These are phyloP conservation scores for Evansstolkia leycettana DNA, from an alignment of 495 filamentous ascomycete genomes.

Conservation along the genomic window DNA sequence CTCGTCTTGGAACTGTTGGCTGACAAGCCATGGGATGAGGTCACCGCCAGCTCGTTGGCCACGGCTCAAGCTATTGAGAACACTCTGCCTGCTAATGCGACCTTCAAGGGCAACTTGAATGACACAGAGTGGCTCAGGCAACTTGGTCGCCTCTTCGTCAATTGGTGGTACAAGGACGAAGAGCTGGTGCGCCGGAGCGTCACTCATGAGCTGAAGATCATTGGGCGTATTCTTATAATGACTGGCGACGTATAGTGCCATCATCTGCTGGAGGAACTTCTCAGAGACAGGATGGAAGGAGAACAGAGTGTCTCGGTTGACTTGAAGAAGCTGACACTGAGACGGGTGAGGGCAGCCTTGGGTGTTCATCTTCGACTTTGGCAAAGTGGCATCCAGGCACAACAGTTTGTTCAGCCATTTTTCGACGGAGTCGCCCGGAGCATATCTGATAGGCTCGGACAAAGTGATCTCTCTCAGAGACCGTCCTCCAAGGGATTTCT, in stretches of 20 bases:
- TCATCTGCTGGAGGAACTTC: constrained; percentile 96
- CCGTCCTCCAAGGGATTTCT: constrained; percentile 53
- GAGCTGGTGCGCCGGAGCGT: constrained; percentile 93
- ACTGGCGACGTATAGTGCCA: constrained; percentile 93
- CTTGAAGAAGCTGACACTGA: constrained; percentile 78
- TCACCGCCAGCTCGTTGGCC: constrained; percentile 88
- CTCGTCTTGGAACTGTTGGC: constrained; percentile 97
- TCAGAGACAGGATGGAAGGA: constrained; percentile 96
- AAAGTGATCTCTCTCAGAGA: constrained; percentile 89
- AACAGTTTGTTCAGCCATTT: constrained; percentile 93
- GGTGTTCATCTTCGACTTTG: constrained; percentile 58
- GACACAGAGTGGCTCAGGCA: constrained; percentile 90
- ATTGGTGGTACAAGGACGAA: constrained; percentile 89
- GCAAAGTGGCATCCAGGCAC: constrained; percentile 83
- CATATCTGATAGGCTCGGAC: constrained; percentile 88
- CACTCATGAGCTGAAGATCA: constrained; percentile 93
- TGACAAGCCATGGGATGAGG: constrained; percentile 95
- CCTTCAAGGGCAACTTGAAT: constrained; percentile 94
- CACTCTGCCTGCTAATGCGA: constrained; percentile 83
- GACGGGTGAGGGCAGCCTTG: constrained; percentile 83
- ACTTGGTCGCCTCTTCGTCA: constrained; percentile 56
- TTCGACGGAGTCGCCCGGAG: constrained; percentile 80
- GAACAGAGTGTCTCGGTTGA: constrained; percentile 96
- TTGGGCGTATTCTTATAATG: constrained; percentile 99
- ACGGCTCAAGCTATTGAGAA: constrained; percentile 76